phyloP scores from a whole-genome alignment of 2,329 filamentous ascomycete species.

The Colletotrichum sp. region DNA sequence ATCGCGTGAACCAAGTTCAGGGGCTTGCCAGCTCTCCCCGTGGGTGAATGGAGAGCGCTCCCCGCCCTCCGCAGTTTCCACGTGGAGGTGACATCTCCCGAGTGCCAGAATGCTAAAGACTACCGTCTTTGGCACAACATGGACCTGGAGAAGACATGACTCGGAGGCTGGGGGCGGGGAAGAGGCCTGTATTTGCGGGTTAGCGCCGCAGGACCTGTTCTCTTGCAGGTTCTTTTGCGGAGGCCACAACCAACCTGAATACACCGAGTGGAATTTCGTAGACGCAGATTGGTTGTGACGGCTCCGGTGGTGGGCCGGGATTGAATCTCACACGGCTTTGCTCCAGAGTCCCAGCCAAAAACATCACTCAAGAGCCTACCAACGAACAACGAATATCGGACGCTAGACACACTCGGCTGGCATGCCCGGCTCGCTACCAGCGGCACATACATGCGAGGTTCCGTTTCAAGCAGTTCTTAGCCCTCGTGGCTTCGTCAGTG shows the following conservation, averaged over 20 bases:
- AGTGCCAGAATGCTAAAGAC: background rate
- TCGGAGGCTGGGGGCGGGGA: background rate
- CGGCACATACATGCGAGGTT: background rate
- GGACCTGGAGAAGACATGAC: background rate
- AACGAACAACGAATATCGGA: background rate
- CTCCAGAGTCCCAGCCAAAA: background rate
- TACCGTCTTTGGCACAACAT: background rate
- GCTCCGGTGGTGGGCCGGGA: background rate
- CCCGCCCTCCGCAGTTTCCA: conserved; percentile 13
- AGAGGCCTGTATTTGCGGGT: background rate
- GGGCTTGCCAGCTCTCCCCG: background rate
- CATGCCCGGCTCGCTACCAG: background rate
- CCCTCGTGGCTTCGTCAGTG: background rate
- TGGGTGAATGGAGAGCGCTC: background rate
- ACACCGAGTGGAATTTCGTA: background rate
- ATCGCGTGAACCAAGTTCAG: background rate
- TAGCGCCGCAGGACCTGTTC: background rate
- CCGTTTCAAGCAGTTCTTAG: background rate
- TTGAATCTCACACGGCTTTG: background rate
- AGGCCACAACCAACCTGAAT: background rate
- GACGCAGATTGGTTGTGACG: background rate
- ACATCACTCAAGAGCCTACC: background rate
- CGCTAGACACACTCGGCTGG: background rate
- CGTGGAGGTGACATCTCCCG: background rate
- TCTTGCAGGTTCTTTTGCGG: background rate